Conservation (phyloP, 805 yeast species). For the Wickerhamomyces chambardii region DNA sequence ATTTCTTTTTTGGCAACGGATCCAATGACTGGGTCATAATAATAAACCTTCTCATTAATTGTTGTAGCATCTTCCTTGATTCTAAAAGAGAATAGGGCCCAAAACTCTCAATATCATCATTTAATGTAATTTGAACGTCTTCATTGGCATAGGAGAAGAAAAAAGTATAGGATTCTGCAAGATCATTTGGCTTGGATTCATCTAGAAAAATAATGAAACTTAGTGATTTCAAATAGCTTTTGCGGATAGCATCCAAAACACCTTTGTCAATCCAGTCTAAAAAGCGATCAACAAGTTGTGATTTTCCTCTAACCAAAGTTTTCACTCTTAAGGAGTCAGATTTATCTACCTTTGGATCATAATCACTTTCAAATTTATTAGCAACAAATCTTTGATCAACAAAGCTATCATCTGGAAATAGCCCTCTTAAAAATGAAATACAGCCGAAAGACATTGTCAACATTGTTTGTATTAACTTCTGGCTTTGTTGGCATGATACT, state of each 20-base stretch:
- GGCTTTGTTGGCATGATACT: conserved; percentile 30
- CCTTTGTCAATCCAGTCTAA: conserved; percentile 48
- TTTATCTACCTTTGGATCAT: conserved; percentile 14
- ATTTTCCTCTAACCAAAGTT: conserved; percentile 35
- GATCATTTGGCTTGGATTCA: conserved; percentile 28
- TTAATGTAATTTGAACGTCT: conserved; percentile 18
- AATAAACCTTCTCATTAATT: conserved; percentile 40
- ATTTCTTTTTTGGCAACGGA: conserved; percentile 38
- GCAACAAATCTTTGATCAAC: conserved; percentile 37
- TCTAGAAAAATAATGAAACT: conserved; percentile 37
- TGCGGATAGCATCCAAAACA: conserved; percentile 32
- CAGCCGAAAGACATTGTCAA: conserved; percentile 47
- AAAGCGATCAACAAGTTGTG: conserved; percentile 36
- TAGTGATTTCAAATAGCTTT: conserved; percentile 32
- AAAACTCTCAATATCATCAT: conserved; percentile 5
- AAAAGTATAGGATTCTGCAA: conserved; percentile 44
- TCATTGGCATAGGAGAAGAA: conserved; percentile 30
- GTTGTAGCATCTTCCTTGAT: conserved; percentile 36
- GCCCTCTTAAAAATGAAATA: conserved; percentile 44
- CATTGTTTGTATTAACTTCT: conserved; percentile 37
- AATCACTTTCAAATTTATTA: conserved; percentile 19
- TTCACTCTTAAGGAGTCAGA: conserved; percentile 35
- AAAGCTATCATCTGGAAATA: conserved; percentile 47
- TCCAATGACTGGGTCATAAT: conserved; percentile 45
- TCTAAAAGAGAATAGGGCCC: conserved; percentile 19